A percentile compares a stretch with the other conserved stretches of the same genome.
phyloP scores from a whole-genome alignment of 768 basidiomycete species.

The Candolleomyces eurysporus region DNA sequence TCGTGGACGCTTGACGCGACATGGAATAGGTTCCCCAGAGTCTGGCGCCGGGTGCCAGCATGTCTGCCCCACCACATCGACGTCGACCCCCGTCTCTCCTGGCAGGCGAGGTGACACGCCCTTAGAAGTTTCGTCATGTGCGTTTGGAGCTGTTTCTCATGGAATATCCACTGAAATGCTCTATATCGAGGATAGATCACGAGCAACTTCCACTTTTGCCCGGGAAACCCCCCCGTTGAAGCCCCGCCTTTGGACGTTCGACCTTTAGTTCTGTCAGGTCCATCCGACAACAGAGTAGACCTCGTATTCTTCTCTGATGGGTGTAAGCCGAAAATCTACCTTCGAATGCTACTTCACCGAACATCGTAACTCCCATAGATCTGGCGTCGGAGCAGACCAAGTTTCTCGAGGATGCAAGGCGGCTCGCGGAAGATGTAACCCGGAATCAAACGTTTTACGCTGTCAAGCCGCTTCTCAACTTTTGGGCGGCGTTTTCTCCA shows the following conservation, averaged over 20 bases:
- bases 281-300: conserved; percentile 64
- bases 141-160: too few species aligned
- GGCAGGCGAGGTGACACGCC: too few species aligned
- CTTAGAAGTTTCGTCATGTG: too few species aligned
- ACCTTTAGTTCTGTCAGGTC: conserved; percentile 60
- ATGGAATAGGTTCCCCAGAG: too few species aligned
- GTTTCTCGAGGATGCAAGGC: conserved; percentile 63
- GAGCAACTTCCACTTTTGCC: too few species aligned
- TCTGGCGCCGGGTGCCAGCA: too few species aligned
- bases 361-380: conserved; percentile 38
- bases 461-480: conserved; percentile 75
- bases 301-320: conserved; percentile 79
- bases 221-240: neutral
- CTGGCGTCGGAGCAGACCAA: conserved; percentile 52
- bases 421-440: conserved; percentile 68
- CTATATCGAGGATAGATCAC: too few species aligned
- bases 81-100: too few species aligned
- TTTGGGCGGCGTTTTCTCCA: conserved; percentile 78
- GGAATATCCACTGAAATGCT: too few species aligned
- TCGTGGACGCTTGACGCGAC: too few species aligned
- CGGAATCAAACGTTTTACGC: conserved; percentile 75
- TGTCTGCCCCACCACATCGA: too few species aligned
- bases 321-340: conserved; percentile 43
- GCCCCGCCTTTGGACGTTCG: conserved; percentile 50
- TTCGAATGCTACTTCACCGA: neutral